Evolutionary conservation across 306 rosid genomes (phyloP), one percentile per base, ranked within the genome.

Genomic region (Vigna angularis): DNA sequence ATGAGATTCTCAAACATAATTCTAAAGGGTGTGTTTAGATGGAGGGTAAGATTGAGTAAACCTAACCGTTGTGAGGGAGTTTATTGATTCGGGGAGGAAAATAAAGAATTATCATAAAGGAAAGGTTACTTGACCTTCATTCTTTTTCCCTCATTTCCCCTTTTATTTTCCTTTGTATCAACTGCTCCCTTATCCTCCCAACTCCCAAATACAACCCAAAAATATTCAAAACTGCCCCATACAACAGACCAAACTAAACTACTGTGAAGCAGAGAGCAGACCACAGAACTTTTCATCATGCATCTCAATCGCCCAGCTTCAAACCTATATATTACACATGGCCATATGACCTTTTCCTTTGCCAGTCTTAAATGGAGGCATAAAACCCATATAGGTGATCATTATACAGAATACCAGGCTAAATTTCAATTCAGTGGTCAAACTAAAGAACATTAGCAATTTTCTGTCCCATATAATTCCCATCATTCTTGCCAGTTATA

Each of bases 1-100:
- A 45, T 56, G 62, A 56, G 47, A 59, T 47, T 80, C 56, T 66
- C 34, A 34, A 40, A 9, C 1, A 55, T 18, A 55, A 73, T 73
- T 66, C 62, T 30, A 30, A 62, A 24, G 24, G 42, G 14, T 79
- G 50, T 51, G 38, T 34, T 50, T 58, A 38, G 66, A 61, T 62
- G 71, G 57, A 71, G 66, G 66, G 53, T 51, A 71, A 12, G 28
- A 65, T 52, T 50, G 44, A 71, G 36, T 62, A 62, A 72, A 17
- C 24, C 55, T 26, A 59, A 40, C 73, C 74, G 72, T 61, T 70
- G 18, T 16, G 5, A 16, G 57, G 66, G 47, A 71, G 34, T 50
- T 38, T 61, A n/a, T 20, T 48, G 15, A 32, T 59, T 32, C 6
- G 47, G 17, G 20, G 14, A 13, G 34, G 56, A 62, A 79, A 70